These are phyloP conservation scores for Vitis hybrid DNA, from an alignment of 177 flowering plant genomes.

Conservation along the genomic window DNA sequence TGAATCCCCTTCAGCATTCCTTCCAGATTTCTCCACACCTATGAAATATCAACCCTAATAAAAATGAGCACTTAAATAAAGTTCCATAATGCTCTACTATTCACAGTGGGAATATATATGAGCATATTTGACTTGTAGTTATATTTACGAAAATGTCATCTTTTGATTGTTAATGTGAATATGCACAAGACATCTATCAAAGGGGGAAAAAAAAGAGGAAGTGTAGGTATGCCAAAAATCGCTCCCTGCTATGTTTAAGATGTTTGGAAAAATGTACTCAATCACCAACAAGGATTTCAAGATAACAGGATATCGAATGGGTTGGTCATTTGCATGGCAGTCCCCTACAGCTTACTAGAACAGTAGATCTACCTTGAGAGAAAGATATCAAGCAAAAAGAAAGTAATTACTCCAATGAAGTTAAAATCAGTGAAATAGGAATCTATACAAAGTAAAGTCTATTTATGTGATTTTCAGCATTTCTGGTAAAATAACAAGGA, in stretches of 20 bases:
- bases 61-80: constrained; percentile 6
- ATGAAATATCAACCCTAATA: constrained; percentile 7
- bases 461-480: not conserved
- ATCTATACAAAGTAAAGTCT: too few species aligned
- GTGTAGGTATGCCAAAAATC: too few species aligned
- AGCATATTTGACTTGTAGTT: not conserved
- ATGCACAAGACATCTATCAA: not conserved
- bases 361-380: too few species aligned
- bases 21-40: constrained; percentile 98
- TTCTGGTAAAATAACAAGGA: constrained; percentile 1
- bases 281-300: not conserved
- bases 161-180: not conserved
- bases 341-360: not conserved
- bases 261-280: not conserved
- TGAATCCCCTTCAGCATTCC: constrained; percentile 93
- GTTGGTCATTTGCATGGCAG: not conserved
- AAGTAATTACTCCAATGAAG: too few species aligned
- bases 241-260: too few species aligned
- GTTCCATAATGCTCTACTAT: too few species aligned
- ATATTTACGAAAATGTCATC: not conserved
- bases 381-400: too few species aligned
- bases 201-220: not conserved
- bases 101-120: too few species aligned
- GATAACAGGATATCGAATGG: constrained; percentile 1
- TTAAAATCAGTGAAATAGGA: too few species aligned